Conservation (phyloP, 805 yeast species). For the Tetrapisispora iriomotensis region DNA sequence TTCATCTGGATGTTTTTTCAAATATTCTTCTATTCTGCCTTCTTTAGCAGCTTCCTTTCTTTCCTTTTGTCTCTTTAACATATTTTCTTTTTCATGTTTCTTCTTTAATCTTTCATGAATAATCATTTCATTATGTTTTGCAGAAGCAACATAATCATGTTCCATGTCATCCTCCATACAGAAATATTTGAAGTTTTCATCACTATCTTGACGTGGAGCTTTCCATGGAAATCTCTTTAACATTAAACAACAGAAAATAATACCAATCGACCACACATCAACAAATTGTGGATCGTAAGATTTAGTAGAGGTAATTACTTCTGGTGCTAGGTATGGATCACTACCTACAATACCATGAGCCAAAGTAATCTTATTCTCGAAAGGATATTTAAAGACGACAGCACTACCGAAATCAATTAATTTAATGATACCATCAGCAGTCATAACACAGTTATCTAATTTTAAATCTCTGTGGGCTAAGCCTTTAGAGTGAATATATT, state of each 20-base stretch:
- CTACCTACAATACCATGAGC: slow-evolving; percentile 77
- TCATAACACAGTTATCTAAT: slow-evolving; percentile 74
- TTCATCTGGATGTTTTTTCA: slow-evolving; percentile 3
- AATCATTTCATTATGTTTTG: slow-evolving; percentile 58
- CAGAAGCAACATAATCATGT: slow-evolving; percentile 66
- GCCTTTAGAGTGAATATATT: slow-evolving; percentile 66
- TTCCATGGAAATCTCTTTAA: slow-evolving; percentile 83
- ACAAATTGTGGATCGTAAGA: slow-evolving; percentile 69
- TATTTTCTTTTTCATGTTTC: slow-evolving; percentile 9
- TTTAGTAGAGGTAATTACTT: slow-evolving; percentile 43
- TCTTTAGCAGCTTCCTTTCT: slow-evolving; percentile 4
- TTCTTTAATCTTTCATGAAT: slow-evolving; percentile 36
- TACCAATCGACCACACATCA: slow-evolving; percentile 79
- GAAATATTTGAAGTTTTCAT: slow-evolving; percentile 60
- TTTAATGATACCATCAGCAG: slow-evolving; percentile 62
- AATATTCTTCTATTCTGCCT: slow-evolving; percentile 5
- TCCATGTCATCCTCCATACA: slow-evolving; percentile 61
- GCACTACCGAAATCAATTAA: slow-evolving; percentile 80
- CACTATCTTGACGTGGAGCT: slow-evolving; percentile 53
- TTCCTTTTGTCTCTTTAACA: slow-evolving; percentile 4
- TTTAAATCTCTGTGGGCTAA: slow-evolving; percentile 77
- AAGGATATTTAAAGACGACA: slow-evolving; percentile 71
- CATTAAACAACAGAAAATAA: slow-evolving; percentile 81
- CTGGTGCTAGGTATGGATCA: slow-evolving; percentile 83
- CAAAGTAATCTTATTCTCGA: slow-evolving; percentile 45